Conservation (phyloP, 371 early-diverging fungal species). For the Apophysomyces variabilis region DNA sequence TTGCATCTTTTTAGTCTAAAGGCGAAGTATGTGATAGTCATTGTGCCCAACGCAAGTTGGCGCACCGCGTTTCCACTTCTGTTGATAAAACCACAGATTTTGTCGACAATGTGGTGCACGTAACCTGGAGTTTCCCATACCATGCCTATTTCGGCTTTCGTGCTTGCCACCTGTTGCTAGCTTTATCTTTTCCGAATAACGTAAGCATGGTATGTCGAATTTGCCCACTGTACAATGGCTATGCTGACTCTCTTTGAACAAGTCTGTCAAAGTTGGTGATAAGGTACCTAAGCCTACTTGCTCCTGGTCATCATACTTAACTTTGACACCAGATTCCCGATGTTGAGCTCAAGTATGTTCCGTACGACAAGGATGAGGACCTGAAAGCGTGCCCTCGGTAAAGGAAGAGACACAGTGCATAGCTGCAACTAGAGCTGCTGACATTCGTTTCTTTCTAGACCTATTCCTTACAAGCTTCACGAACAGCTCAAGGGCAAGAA, state of each 20-base stretch:
- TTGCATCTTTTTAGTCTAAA: too few species aligned
- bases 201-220: neutral
- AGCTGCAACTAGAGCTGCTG: too few species aligned
- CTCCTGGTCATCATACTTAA: conserved; percentile 4
- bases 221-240: neutral
- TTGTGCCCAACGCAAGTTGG: too few species aligned
- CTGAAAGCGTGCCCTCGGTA: conserved; percentile 43
- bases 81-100: neutral
- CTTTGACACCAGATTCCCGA: conserved; percentile 38
- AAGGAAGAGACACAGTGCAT: neutral
- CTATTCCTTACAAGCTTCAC: conserved; percentile 47
- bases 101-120: neutral
- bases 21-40: too few species aligned
- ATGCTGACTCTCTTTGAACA: neutral
- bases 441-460: conserved; percentile 17
- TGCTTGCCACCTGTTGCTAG: too few species aligned
- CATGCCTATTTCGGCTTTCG: neutral
- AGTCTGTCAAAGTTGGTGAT: conserved; percentile 31
- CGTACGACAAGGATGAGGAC: conserved; percentile 41
- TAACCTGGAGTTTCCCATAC: too few species aligned
- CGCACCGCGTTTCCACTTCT: too few species aligned
- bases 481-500: conserved; percentile 75
- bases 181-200: conserved; percentile 1
- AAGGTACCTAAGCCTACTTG: conserved; percentile 18
- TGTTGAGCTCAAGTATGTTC: conserved; percentile 47